Base-by-base conservation (phyloP, 129 eudicot species). In the Kitagawia praeruptora region DNA sequence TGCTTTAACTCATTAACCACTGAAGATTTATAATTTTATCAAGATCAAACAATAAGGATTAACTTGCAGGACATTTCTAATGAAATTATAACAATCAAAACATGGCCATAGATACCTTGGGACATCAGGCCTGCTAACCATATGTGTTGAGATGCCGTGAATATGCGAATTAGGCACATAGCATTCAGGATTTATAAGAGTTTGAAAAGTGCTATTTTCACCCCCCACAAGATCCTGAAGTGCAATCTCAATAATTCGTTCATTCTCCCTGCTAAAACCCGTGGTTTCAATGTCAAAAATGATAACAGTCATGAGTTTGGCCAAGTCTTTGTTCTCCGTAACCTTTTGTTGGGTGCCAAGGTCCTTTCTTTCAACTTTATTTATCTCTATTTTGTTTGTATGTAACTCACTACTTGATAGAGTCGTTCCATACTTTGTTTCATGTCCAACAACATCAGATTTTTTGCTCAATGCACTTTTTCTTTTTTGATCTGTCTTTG, bases 191-290 rank as follows among this genome's bases (percentile, higher is more conserved):
- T 95, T 92, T 54, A 92, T 88, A 48, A 95, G 89, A 46, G 96
- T 88, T 83, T 90, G 90, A 63, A 95, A 89, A 56, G 93, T 92
- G 87, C 98, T 95, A 81, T 92, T 87, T 81, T 78, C 87, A 73
- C 98, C 98, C 56, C 98, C 98, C 37, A 78, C 75, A 81, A 95
- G 96, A 87, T 92, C 97, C 81, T 80, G 91, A 31, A 89, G 74
- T 72, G 98, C 98, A 77, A 95, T 87, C 92, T 95, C 98, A 82
- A 95, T 90, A 23, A 95, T 87, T 67, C 97, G 85, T 53, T 89
- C 92, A 8, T 46, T 75, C 73, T 66, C 84, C 79, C 92, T 89
- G 79, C 82, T 71, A 41, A 92, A 83, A 11, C 97, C 98, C 42
- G 98, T 92, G 41, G 98, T 95, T 81, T 95, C 98, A 40, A 89